These are phyloP conservation scores for Arthrinium phaeospermum DNA, from an alignment of 2,329 filamentous ascomycete species.

Conservation along the genomic window DNA sequence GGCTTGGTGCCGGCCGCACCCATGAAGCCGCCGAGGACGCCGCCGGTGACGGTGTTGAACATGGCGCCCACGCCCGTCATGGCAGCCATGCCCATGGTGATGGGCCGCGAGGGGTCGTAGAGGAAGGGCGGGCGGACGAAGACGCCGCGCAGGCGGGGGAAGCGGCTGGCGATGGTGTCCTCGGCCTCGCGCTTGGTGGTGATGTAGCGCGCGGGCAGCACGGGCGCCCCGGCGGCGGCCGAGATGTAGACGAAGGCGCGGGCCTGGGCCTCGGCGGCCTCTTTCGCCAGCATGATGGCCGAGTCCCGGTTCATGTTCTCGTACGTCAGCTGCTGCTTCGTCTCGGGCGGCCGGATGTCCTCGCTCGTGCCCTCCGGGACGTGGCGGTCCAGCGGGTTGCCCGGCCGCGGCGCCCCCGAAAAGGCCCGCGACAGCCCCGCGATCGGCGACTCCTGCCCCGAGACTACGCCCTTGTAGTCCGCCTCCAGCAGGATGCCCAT, in stretches of 20 bases:
- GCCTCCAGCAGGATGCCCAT: constrained; percentile 97
- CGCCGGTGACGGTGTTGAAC: constrained; percentile 79
- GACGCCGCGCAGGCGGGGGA: constrained; percentile 77
- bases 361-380: constrained; percentile 45
- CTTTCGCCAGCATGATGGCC: constrained; percentile 82
- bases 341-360: constrained; percentile 68
- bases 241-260: constrained; percentile 85
- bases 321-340: constrained; percentile 83
- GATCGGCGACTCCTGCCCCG: constrained; percentile 82
- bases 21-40: constrained; percentile 76
- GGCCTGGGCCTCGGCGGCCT: constrained; percentile 69
- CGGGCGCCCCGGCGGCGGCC: constrained; percentile 82
- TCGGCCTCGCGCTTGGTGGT: constrained; percentile 92
- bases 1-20: constrained; percentile 86
- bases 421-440: constrained; percentile 81
- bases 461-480: constrained; percentile 93
- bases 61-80: constrained; percentile 75
- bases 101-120: constrained; percentile 80
- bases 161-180: constrained; percentile 71
- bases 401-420: constrained; percentile 59
- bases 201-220: constrained; percentile 86
- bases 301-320: constrained; percentile 96
- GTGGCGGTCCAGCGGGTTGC: constrained; percentile 71
- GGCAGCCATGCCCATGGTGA: constrained; percentile 86
- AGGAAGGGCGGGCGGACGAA: constrained; percentile 88